Conservation (phyloP, 768 basidiomycete species). For the Crucibulum laeve region DNA sequence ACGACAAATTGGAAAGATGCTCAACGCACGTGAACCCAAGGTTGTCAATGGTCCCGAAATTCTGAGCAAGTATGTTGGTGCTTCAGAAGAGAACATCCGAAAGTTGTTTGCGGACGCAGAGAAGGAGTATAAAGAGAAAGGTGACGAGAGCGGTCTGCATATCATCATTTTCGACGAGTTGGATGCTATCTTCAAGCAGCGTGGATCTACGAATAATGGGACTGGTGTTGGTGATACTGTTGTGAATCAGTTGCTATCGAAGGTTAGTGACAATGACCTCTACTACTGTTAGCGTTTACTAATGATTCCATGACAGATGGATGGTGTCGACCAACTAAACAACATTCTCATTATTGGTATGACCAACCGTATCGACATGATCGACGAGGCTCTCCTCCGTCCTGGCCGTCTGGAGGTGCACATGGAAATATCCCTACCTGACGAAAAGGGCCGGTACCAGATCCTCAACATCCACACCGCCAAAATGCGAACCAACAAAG, state of each 20-base stretch:
- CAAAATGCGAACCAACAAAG: slow-evolving; percentile 89
- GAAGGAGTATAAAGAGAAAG: slow-evolving; percentile 98
- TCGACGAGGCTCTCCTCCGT: slow-evolving; percentile 95
- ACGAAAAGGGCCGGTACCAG: slow-evolving; percentile 87
- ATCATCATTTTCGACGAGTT: slow-evolving; percentile 99
- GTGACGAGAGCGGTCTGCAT: slow-evolving; percentile 93
- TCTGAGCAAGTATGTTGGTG: slow-evolving; percentile 95
- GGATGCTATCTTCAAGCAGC: slow-evolving; percentile 98
- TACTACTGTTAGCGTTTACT: not conserved
- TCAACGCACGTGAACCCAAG: slow-evolving; percentile 97
- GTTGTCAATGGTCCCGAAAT: slow-evolving; percentile 98
- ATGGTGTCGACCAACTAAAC: slow-evolving; percentile 97
- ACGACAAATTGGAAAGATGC: slow-evolving; percentile 98
- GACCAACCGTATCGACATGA: slow-evolving; percentile 98
- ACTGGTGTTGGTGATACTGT: slow-evolving; percentile 99
- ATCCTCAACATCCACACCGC: slow-evolving; percentile 93
- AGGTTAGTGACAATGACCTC: slow-evolving; percentile 45
- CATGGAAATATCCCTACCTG: slow-evolving; percentile 98
- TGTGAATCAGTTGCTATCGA: slow-evolving; percentile 96
- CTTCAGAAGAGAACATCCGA: slow-evolving; percentile 95
- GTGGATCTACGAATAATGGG: slow-evolving; percentile 86
- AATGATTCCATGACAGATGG: slow-evolving; percentile 61
- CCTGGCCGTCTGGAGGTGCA: slow-evolving; percentile 99
- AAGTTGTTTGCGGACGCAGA: slow-evolving; percentile 99
- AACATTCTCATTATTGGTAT: slow-evolving; percentile 99